Evolutionary conservation across 1,139 yeast species (phyloP).

Genomic region (Zhuliangozyma blackwelliae): DNA sequence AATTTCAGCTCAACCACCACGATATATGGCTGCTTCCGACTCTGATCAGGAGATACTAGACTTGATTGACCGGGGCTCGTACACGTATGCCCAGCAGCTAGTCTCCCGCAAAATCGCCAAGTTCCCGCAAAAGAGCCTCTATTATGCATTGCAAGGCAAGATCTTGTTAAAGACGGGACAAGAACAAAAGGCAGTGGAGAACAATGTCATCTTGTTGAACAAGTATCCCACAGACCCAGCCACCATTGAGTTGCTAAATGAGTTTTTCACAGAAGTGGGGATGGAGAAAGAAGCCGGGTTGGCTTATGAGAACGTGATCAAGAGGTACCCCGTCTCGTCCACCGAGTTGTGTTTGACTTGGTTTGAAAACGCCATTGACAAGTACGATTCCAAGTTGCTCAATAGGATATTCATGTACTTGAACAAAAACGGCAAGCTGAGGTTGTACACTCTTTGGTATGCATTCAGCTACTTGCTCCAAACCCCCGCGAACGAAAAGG

Average conservation of each 20-base stretch:
- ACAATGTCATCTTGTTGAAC: constrained; percentile 37
- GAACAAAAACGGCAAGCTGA: constrained; percentile 24
- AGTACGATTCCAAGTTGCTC: constrained; percentile 34
- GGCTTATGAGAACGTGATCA: constrained; percentile 53
- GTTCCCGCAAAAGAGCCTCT: constrained; percentile 53
- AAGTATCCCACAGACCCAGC: constrained; percentile 53
- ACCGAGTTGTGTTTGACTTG: constrained; percentile 39
- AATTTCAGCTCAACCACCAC: not conserved
- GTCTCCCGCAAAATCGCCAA: constrained; percentile 48
- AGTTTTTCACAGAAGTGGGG: constrained; percentile 34
- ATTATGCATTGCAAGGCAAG: constrained; percentile 47
- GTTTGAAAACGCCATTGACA: constrained; percentile 40
- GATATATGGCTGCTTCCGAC: constrained; percentile 7
- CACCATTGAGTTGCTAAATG: constrained; percentile 44
- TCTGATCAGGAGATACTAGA: constrained; percentile 21
- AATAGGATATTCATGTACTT: constrained; percentile 47
- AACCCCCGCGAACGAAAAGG: constrained; percentile 14
- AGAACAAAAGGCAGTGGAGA: constrained; percentile 37
- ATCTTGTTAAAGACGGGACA: constrained; percentile 42
- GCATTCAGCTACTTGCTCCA: constrained; percentile 33
- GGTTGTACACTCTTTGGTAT: constrained; percentile 45
- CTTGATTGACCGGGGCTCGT: constrained; percentile 55
- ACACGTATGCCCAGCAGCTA: constrained; percentile 47
- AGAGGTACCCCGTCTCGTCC: constrained; percentile 46
- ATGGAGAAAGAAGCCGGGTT: constrained; percentile 32